These are phyloP conservation scores for Spinacia oleracea DNA, from an alignment of 179 eudicot species.

Conservation along the genomic window DNA sequence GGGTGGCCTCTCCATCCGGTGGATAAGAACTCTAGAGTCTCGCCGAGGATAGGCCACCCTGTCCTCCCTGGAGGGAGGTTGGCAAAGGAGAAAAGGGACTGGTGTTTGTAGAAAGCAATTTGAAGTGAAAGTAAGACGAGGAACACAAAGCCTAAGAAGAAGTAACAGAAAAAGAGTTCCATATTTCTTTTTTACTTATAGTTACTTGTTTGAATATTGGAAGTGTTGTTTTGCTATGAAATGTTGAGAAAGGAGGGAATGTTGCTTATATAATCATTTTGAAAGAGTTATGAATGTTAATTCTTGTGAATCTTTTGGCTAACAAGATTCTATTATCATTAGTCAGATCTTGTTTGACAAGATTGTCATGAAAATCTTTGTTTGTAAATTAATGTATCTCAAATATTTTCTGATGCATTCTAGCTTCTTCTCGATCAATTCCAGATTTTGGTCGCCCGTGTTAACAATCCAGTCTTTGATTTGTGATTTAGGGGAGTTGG, in stretches of 20 bases:
- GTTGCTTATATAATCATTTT: neutral
- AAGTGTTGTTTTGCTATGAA: neutral
- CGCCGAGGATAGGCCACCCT: conserved; percentile 52
- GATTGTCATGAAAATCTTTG: neutral
- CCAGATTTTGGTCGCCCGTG: too few relatives aligned
- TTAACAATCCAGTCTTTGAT: too few relatives aligned
- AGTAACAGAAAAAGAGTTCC: conserved; percentile 21
- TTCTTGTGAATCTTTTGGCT: neutral
- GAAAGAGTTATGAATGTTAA: neutral
- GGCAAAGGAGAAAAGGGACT: neutral
- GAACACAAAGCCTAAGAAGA: conserved; percentile 16
- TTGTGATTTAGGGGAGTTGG: too few relatives aligned
- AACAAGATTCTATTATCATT: conserved; percentile 7
- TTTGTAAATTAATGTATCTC: too few relatives aligned
- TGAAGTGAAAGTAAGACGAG: conserved; percentile 24
- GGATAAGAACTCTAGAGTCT: conserved; percentile 41
- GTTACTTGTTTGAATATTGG: neutral
- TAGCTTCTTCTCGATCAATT: too few relatives aligned
- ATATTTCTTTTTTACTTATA: neutral
- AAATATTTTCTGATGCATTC: too few relatives aligned
- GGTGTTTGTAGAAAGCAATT: conserved; percentile 3
- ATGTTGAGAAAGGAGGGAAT: neutral
- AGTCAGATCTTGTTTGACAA: neutral
- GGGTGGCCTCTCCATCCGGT: conserved; percentile 37
- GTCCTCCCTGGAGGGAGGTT: conserved; percentile 37